phyloP scores from a whole-genome alignment of 2,329 filamentous ascomycete genomes.

The Aspergillus luchuensis region DNA sequence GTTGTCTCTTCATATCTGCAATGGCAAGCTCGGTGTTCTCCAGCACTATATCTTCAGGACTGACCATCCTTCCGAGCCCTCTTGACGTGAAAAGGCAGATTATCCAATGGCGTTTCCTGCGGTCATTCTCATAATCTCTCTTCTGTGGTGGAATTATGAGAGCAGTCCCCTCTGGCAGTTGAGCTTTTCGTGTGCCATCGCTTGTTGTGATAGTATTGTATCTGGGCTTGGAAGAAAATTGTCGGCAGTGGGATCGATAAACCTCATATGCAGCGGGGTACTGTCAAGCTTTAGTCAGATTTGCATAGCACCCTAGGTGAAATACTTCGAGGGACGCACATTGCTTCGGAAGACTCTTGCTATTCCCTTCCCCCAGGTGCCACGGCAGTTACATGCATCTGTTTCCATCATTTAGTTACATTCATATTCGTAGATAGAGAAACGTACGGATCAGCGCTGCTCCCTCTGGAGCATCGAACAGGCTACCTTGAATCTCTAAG shows the following conservation, averaged over 20 bases:
- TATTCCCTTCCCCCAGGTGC: constrained; percentile 62
- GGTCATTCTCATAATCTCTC: constrained; percentile 26
- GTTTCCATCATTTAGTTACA: neutral
- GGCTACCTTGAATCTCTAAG: constrained; percentile 46
- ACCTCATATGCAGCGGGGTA: constrained; percentile 55
- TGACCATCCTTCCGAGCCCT: constrained; percentile 48
- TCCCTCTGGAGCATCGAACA: constrained; percentile 56
- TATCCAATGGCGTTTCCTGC: constrained; percentile 52
- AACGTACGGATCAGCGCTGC: constrained; percentile 54
- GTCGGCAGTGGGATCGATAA: constrained; percentile 53
- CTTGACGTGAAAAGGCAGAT: constrained; percentile 61
- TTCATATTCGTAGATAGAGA: neutral
- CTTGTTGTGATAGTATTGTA: constrained; percentile 9
- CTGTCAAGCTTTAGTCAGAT: constrained; percentile 24
- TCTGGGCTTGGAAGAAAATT: constrained; percentile 18
- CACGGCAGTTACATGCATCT: constrained; percentile 63
- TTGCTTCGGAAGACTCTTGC: constrained; percentile 52
- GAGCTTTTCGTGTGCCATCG: constrained; percentile 17
- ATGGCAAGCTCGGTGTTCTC: constrained; percentile 53
- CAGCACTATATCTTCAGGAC: constrained; percentile 48
- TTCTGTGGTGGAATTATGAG: constrained; percentile 57
- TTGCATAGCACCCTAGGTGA: too few species aligned
- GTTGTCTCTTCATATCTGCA: constrained; percentile 48
- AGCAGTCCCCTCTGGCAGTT: constrained; percentile 49
- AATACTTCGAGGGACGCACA: constrained; percentile 20